Percentiles rank a stretch among this genome's conserved stretches.
phyloP scores from a whole-genome alignment of 176 grass and related monocot genomes.

The Leersia perrieri region DNA sequence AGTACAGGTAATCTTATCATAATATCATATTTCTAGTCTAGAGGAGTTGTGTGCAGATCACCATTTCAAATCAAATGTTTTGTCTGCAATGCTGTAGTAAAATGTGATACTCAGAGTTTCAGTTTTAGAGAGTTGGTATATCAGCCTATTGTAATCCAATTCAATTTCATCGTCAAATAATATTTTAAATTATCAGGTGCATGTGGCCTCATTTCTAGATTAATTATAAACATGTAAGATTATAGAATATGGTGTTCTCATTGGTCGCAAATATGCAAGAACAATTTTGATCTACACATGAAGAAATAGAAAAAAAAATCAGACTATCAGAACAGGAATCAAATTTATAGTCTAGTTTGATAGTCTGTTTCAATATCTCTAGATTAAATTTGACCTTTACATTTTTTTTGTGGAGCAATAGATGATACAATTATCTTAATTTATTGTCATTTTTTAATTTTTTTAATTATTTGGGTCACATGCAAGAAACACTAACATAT shows the following conservation, averaged over 20 bases:
- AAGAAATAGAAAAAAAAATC: background rate
- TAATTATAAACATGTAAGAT: background rate
- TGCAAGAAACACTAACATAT: background rate
- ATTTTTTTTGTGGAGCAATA: background rate
- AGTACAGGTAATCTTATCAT: constrained; percentile 58
- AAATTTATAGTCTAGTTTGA: background rate
- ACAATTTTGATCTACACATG: too few relatives aligned
- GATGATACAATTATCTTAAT: background rate
- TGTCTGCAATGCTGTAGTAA: background rate
- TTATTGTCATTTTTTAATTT: background rate
- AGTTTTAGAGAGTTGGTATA: background rate
- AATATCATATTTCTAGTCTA: background rate
- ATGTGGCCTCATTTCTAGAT: background rate
- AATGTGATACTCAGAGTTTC: background rate
- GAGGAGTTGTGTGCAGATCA: background rate
- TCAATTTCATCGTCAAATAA: background rate
- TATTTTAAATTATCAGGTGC: background rate
- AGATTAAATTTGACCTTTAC: background rate
- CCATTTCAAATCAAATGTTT: too few relatives aligned
- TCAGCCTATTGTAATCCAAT: background rate
- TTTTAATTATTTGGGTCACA: background rate
- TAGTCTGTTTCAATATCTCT: background rate
- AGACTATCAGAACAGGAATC: background rate
- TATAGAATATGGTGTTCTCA: background rate
- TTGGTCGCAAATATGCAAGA: background rate